Base-by-base conservation (phyloP, 441 rosid genomes). In the Croton laevigatus region DNA sequence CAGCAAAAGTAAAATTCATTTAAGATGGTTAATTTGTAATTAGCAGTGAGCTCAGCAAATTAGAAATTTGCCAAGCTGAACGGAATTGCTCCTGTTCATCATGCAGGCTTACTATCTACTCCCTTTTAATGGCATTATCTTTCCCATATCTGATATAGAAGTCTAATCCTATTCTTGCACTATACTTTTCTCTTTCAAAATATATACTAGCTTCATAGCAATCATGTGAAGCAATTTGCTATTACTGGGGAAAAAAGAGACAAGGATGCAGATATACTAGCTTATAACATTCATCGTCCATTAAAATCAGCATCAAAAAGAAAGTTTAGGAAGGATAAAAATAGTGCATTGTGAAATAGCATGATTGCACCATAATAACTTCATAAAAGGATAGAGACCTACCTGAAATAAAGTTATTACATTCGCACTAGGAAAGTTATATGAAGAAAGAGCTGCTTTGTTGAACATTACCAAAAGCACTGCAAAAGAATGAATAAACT, bases 401-500 rank as follows among this genome's bases (percentile, higher is more conserved):
- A 89, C 97, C 96, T 91, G 97, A 62, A 84, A 82, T 58, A 95
- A 85, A 42, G 99, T 93, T 77, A 95, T 88, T 27, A 86, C 90
- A 79, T 91, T 93, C n/a, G 89, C 98, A 75, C 82, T 83, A 0
- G 95, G 98, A 80, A 93, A 95, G 16, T 65, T 80, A 71, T 89
- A 93, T 34, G 98, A 87, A 65, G 98, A 95, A 66, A 95, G 94
- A 67, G 97, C 99, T 59, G 98, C 99, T 87, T 93, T 95, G 76
- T 95, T 95, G 89, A 95, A 93, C 81, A 95, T 52, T 46, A 93
- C 78, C 83, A 93, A 84, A 58, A 91, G 88, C 70, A 92, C 97
- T 68, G 72, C 64, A 68, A 68, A 62, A 62, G 23, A n/a, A 54
- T 11, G 44, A 63, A 52, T 1, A 73, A 40, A 46, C 3, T 3